Evolutionary conservation across 2,329 filamentous ascomycete species (phyloP).

Genomic region (Neonectria coccinea): DNA sequence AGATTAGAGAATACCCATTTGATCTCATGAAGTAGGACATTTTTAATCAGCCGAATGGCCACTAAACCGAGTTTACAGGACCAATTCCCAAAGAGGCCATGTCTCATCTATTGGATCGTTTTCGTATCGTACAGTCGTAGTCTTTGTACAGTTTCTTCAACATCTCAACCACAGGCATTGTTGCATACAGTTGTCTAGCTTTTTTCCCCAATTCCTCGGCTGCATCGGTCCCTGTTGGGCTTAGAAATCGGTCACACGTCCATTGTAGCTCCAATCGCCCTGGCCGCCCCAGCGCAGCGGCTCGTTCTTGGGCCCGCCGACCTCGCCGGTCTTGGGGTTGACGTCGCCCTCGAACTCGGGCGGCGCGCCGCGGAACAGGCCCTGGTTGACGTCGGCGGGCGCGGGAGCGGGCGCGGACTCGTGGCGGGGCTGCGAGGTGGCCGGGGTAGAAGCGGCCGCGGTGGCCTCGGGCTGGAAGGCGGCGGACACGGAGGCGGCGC

Average conservation of each 20-base stretch:
- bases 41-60: conserved; percentile 25
- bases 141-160: conserved; percentile 29
- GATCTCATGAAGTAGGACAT: conserved; percentile 33
- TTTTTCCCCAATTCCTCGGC: neutral
- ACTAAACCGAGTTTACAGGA: conserved; percentile 10
- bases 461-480: conserved; percentile 53
- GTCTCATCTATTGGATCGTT: conserved; percentile 29
- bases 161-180: neutral
- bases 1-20: conserved; percentile 45
- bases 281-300: conserved; percentile 84
- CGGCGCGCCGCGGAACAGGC: conserved; percentile 78
- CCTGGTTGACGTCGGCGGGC: conserved; percentile 64
- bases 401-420: conserved; percentile 36
- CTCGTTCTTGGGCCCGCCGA: conserved; percentile 97
- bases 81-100: neutral
- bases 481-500: conserved; percentile 62
- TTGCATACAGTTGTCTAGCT: neutral
- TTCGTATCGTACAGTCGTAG: conserved; percentile 35
- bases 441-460: conserved; percentile 41
- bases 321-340: conserved; percentile 94
- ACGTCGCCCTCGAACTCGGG: conserved; percentile 94
- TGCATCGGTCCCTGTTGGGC: neutral
- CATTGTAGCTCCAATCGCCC: conserved; percentile 93
- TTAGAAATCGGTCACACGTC: conserved; percentile 90
- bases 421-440: conserved; percentile 36